Evolutionary conservation across 768 basidiomycete species (phyloP).

Genomic region (Lentinula raphanica): DNA sequence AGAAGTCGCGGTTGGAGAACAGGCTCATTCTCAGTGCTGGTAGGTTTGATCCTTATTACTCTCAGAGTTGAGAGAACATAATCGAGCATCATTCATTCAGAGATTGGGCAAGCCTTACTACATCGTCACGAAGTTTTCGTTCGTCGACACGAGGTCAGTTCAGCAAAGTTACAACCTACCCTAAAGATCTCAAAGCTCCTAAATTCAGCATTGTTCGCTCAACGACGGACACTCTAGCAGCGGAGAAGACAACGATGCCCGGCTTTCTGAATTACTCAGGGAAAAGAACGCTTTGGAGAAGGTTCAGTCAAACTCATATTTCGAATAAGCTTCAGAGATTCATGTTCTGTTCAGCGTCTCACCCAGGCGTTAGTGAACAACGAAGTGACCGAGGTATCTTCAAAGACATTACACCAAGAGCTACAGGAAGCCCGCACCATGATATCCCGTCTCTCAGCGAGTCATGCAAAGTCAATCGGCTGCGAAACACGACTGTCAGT

Average conservation of each 20-base stretch:
- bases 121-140: constrained; percentile 85
- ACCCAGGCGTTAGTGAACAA: constrained; percentile 76
- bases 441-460: constrained; percentile 61
- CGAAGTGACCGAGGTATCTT: constrained; percentile 77
- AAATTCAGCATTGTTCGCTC: constrained; percentile 7
- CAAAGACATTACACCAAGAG: constrained; percentile 66
- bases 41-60: constrained; percentile 38
- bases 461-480: constrained; percentile 65
- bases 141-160: constrained; percentile 58
- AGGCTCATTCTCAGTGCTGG: constrained; percentile 82
- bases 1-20: constrained; percentile 69
- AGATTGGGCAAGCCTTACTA: constrained; percentile 86
- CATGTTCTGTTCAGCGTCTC: constrained; percentile 47
- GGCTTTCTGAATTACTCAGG: constrained; percentile 33
- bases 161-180: not conserved
- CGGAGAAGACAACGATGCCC: constrained; percentile 25
- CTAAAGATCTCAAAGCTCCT: not conserved
- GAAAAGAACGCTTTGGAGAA: constrained; percentile 64
- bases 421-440: constrained; percentile 67
- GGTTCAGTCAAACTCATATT: constrained; percentile 26
- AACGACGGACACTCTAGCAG: constrained; percentile 16
- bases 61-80: too few species aligned
- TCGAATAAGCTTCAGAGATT: not conserved
- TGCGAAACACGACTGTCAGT: constrained; percentile 62
- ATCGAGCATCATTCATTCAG: too few species aligned